Percentiles rank a stretch among this genome's conserved stretches.
phyloP scores from a whole-genome alignment of 257 asterid genomes.

The Forsythia suspensa region DNA sequence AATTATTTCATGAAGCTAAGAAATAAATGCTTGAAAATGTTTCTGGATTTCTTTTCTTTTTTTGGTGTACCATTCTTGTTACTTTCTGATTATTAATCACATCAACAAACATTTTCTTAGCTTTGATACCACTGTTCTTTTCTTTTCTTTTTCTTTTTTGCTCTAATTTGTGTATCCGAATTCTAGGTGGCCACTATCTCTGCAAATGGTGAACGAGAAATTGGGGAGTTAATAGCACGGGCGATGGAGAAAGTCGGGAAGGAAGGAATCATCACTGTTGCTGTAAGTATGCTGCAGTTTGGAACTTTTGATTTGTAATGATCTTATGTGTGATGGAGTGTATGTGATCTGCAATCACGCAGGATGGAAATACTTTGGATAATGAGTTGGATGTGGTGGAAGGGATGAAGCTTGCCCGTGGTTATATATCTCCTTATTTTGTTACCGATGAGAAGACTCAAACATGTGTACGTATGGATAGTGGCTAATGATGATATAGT shows the following conservation, averaged over 20 bases:
- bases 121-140: background rate
- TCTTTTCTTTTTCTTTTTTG: background rate
- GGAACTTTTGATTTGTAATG: background rate
- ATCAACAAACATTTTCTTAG: background rate
- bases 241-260: constrained; percentile 98
- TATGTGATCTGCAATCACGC: constrained; percentile 24
- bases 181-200: constrained; percentile 86
- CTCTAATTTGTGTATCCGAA: constrained; percentile 27
- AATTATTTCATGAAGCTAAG: background rate
- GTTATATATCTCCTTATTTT: constrained; percentile 89
- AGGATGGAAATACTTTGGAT: constrained; percentile 86
- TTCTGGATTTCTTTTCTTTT: background rate
- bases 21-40: background rate
- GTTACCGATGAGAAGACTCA: constrained; percentile 68
- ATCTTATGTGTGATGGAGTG: constrained; percentile 7
- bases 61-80: background rate
- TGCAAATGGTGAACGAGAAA: constrained; percentile 83
- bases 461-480: constrained; percentile 65
- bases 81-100: constrained; percentile 2
- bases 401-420: constrained; percentile 94
- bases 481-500: constrained; percentile 6
- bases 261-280: constrained; percentile 86
- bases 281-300: constrained; percentile 47
- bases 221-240: constrained; percentile 82
- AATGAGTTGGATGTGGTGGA: constrained; percentile 94